A percentile compares a stretch with the other conserved stretches of the same genome.
Conservation (phyloP, 2,329 filamentous ascomycete genomes). For the Aspergillus tamarii region DNA sequence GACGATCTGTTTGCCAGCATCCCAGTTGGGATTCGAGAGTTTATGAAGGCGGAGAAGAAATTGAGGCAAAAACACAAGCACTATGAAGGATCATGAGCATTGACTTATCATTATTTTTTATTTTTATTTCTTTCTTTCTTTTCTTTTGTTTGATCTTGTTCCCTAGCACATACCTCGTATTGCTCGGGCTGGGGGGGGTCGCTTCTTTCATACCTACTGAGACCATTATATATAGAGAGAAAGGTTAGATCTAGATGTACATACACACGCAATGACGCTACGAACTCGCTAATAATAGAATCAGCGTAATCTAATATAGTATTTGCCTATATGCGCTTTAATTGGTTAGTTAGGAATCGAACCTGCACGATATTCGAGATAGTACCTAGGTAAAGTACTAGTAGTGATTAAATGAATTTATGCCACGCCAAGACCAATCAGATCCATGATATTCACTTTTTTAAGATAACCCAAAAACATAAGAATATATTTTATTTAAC, state of each 20-base stretch:
- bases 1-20: conserved; percentile 76
- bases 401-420: background rate
- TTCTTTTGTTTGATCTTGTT: background rate
- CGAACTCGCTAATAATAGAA: background rate
- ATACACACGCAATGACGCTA: conserved; percentile 4
- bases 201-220: background rate
- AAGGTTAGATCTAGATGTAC: conserved; percentile 2
- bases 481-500: background rate
- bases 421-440: background rate
- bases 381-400: background rate
- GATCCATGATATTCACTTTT: background rate
- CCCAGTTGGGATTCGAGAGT: conserved; percentile 90
- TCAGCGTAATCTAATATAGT: too few species aligned
- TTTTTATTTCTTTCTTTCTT: background rate
- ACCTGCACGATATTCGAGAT: background rate
- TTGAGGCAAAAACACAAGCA: conserved; percentile 73
- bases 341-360: too few species aligned
- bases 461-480: background rate
- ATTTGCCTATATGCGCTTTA: too few species aligned
- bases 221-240: background rate
- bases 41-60: conserved; percentile 95
- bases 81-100: conserved; percentile 42
- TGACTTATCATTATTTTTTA: background rate
- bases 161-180: background rate
- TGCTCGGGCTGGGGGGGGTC: background rate